Conservation (phyloP, 2,329 filamentous ascomycete genomes). For the Stachybotrys chlorohalonatus region DNA sequence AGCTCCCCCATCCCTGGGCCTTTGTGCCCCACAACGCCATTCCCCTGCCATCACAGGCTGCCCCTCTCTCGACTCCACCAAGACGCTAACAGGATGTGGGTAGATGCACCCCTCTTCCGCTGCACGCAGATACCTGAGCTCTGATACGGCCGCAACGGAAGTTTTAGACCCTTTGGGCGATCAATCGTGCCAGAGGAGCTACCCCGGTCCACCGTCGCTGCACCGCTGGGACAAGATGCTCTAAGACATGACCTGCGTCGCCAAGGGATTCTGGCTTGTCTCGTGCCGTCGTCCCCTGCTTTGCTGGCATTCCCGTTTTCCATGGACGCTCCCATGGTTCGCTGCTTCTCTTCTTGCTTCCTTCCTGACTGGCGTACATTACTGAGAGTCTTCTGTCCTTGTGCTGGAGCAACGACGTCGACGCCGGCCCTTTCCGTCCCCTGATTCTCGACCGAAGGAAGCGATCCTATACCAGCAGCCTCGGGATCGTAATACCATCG, state of each 20-base stretch:
- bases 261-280: not conserved
- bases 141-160: not conserved
- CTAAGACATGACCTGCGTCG: not conserved
- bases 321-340: not conserved
- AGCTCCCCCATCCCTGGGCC: not conserved
- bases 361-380: not conserved
- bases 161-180: not conserved
- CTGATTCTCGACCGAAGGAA: no score
- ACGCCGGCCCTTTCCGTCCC: no score
- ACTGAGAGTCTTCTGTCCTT: no score
- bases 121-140: not conserved
- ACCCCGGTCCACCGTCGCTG: not conserved
- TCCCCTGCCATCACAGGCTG: no score
- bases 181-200: not conserved
- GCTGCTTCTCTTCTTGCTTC: not conserved
- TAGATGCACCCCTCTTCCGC: no score
- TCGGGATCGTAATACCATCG: no score
- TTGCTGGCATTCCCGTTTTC: not conserved
- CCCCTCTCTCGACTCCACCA: no score
- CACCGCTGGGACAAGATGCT: no score
- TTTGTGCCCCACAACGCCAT: not conserved
- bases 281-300: not conserved
- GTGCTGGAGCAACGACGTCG: no score
- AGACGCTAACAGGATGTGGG: no score
- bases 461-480: no score